These are phyloP conservation scores for Tuctoria greenei DNA, from an alignment of 176 grass and related monocot species.

Conservation along the genomic window DNA sequence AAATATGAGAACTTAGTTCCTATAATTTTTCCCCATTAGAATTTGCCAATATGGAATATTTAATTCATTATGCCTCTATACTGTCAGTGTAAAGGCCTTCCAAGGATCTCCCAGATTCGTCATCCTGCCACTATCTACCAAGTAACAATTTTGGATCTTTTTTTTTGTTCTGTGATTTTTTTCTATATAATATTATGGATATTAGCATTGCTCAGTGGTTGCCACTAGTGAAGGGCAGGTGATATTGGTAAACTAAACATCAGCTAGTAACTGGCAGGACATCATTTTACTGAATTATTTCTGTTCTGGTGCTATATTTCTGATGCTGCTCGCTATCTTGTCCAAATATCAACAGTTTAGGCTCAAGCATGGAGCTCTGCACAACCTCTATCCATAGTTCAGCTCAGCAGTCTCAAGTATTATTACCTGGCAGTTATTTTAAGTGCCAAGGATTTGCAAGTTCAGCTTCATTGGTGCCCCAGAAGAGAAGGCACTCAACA, in stretches of 20 bases:
- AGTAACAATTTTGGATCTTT: background rate
- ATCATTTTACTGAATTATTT: background rate
- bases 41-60: background rate
- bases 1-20: background rate
- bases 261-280: background rate
- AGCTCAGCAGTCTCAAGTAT: slow-evolving; percentile 14
- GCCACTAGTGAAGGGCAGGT: background rate
- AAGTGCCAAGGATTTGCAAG: slow-evolving; percentile 3
- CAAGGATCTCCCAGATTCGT: background rate
- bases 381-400: slow-evolving; percentile 51
- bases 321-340: slow-evolving; percentile 11
- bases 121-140: background rate
- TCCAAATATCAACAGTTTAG: background rate
- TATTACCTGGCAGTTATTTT: background rate
- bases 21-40: background rate
- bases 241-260: background rate
- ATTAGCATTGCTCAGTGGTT: background rate
- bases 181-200: background rate
- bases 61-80: background rate
- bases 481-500: slow-evolving; percentile 29
- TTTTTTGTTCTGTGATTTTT: background rate
- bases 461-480: slow-evolving; percentile 25
- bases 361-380: slow-evolving; percentile 64
- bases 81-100: background rate
- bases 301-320: background rate